Evolutionary conservation across 345 rosid genomes (phyloP).

Genomic region (Citrus mangshanensis): DNA sequence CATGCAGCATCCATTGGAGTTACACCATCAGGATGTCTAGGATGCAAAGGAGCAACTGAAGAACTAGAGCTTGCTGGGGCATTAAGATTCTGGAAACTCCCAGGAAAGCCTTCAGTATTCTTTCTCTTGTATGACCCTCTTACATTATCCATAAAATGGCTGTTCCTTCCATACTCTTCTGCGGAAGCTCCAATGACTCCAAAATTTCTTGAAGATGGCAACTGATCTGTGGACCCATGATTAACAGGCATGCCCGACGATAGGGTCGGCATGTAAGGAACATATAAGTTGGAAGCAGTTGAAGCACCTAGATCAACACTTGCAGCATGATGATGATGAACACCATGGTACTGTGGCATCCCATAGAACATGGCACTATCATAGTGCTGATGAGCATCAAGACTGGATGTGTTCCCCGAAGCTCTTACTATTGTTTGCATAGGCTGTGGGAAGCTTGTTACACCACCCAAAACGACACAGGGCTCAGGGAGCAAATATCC

Average conservation of each 20-base stretch:
- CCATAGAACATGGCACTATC: conserved; percentile 45
- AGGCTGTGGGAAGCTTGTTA: conserved; percentile 45
- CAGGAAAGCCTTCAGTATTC: conserved; percentile 48
- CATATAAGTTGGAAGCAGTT: conserved; percentile 43
- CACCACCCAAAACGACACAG: conserved; percentile 43
- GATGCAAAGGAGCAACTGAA: conserved; percentile 34
- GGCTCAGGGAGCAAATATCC: conserved; percentile 44
- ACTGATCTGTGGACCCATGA: conserved; percentile 45
- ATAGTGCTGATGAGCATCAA: conserved; percentile 42
- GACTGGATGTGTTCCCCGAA: conserved; percentile 36
- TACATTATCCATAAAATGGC: conserved; percentile 45
- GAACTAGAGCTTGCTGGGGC: conserved; percentile 47
- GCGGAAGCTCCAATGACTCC: conserved; percentile 45
- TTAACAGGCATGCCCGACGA: conserved; percentile 36
- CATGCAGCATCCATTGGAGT: conserved; percentile 34
- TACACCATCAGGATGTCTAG: conserved; percentile 50
- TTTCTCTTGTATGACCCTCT: conserved; percentile 70
- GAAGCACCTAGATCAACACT: conserved; percentile 49
- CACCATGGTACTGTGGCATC: conserved; percentile 43
- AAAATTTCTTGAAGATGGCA: conserved; percentile 42
- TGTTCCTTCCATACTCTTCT: conserved; percentile 51
- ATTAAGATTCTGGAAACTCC: conserved; percentile 45
- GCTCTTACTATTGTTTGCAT: conserved; percentile 33
- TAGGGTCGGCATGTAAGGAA: conserved; percentile 34
- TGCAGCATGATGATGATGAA: conserved; percentile 49